These are phyloP conservation scores for Glycine tomentella DNA, from an alignment of 306 rosid genomes.

Conservation along the genomic window DNA sequence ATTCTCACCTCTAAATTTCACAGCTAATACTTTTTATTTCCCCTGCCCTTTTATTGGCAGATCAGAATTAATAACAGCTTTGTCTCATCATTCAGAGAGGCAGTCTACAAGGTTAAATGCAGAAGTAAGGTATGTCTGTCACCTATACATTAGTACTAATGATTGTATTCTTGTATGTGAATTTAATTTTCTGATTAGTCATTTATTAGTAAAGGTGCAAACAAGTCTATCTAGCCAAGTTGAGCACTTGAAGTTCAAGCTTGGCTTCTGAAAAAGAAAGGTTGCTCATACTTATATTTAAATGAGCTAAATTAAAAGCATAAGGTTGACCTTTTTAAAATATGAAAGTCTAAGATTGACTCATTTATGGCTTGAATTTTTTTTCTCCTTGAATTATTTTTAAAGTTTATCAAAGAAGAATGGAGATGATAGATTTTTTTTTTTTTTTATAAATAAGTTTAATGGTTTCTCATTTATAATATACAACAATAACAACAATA, in stretches of 20 bases:
- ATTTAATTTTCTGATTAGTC: slow-evolving; percentile 14
- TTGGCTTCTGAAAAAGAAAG: slow-evolving; percentile 1
- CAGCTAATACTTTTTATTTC: slow-evolving; percentile 45
- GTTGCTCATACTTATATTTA: background rate
- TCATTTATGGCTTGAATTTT: background rate
- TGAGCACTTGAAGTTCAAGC: slow-evolving; percentile 4
- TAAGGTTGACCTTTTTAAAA: background rate
- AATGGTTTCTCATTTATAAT: background rate
- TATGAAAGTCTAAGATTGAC: background rate
- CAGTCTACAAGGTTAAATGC: slow-evolving; percentile 97
- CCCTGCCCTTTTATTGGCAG: slow-evolving; percentile 62
- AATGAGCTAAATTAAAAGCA: slow-evolving; percentile 5
- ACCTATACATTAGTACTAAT: slow-evolving; percentile 31
- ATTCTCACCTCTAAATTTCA: slow-evolving; percentile 48
- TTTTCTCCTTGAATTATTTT: slow-evolving; percentile 2
- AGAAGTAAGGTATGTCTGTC: slow-evolving; percentile 75
- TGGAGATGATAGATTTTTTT: background rate
- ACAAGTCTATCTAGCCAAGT: background rate
- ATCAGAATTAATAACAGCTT: slow-evolving; percentile 99
- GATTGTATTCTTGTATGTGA: slow-evolving; percentile 36
- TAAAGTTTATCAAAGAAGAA: background rate
- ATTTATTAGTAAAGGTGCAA: slow-evolving; percentile 11
- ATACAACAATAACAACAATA: background rate
- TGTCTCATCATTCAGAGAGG: slow-evolving; percentile 98
- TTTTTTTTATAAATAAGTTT: background rate